A percentile compares a stretch with the other conserved stretches of the same genome.
These are phyloP conservation scores for Trametes cinnabarina DNA, from an alignment of 768 basidiomycete species.

Conservation along the genomic window DNA sequence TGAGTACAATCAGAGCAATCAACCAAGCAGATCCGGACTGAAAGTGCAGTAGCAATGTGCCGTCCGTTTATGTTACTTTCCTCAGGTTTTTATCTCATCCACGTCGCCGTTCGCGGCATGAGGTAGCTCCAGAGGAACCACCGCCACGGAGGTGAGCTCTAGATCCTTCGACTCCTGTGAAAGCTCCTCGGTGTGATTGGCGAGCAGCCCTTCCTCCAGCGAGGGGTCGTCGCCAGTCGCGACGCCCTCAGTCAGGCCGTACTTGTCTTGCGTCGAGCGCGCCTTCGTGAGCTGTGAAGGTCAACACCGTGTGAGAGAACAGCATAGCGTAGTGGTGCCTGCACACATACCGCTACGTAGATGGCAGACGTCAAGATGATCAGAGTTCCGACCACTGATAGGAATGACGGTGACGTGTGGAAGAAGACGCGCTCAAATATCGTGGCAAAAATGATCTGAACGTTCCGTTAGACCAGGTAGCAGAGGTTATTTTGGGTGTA, in stretches of 20 bases:
- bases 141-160: neutral
- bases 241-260: neutral
- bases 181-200: conserved; percentile 9
- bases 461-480: neutral
- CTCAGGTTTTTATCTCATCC: neutral
- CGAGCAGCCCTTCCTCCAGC: conserved; percentile 30
- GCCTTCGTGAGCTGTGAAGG: conserved; percentile 23
- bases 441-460: conserved; percentile 64
- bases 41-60: neutral
- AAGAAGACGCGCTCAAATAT: conserved; percentile 67
- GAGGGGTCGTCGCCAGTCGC: conserved; percentile 22
- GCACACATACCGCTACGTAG: conserved; percentile 57
- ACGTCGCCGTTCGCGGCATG: neutral
- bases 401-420: conserved; percentile 51
- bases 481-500: neutral
- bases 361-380: conserved; percentile 65
- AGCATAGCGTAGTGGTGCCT: neutral
- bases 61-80: neutral
- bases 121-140: neutral
- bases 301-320: neutral
- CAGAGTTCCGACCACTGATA: conserved; percentile 60
- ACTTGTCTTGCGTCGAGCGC: conserved; percentile 2
- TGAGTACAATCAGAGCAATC: no score
- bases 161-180: conserved; percentile 3
- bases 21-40: no score